These are phyloP conservation scores for Diddensiella caesifluorescens DNA, from an alignment of 805 yeast species.

Conservation along the genomic window DNA sequence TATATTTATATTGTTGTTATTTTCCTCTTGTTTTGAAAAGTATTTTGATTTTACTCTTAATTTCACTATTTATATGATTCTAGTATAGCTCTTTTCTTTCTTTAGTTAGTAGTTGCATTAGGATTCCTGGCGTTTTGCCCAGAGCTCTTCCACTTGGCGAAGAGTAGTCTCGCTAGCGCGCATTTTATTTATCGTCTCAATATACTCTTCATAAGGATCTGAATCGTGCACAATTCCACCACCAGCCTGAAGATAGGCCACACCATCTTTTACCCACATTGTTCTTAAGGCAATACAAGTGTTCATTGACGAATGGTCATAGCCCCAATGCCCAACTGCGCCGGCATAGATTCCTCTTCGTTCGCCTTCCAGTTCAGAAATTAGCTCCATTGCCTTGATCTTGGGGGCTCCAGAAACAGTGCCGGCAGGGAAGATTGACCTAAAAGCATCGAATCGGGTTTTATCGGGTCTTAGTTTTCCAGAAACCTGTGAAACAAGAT, in stretches of 20 bases:
- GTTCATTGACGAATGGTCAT: slow-evolving; percentile 91
- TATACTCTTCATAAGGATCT: slow-evolving; percentile 90
- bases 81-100: too few species aligned
- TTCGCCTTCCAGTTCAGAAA: slow-evolving; percentile 83
- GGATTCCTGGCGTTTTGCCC: slow-evolving; percentile 17
- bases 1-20: slow-evolving; percentile 5
- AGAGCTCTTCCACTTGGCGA: slow-evolving; percentile 75
- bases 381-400: slow-evolving; percentile 92
- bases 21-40: too few species aligned
- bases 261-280: slow-evolving; percentile 87
- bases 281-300: slow-evolving; percentile 97
- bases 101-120: not conserved
- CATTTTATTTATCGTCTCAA: slow-evolving; percentile 97
- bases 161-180: slow-evolving; percentile 85
- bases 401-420: slow-evolving; percentile 99
- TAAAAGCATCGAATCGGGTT: slow-evolving; percentile 92
- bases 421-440: slow-evolving; percentile 98
- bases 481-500: slow-evolving; percentile 88
- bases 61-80: too few species aligned
- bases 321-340: slow-evolving; percentile 98
- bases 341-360: slow-evolving; percentile 98
- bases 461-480: slow-evolving; percentile 81
- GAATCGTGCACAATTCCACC: slow-evolving; percentile 97
- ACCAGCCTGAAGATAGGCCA: slow-evolving; percentile 95
- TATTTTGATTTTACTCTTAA: too few species aligned